Evolutionary conservation across 2,329 filamentous ascomycete species (phyloP).

Genomic region (Penicillium hesseltinei): DNA sequence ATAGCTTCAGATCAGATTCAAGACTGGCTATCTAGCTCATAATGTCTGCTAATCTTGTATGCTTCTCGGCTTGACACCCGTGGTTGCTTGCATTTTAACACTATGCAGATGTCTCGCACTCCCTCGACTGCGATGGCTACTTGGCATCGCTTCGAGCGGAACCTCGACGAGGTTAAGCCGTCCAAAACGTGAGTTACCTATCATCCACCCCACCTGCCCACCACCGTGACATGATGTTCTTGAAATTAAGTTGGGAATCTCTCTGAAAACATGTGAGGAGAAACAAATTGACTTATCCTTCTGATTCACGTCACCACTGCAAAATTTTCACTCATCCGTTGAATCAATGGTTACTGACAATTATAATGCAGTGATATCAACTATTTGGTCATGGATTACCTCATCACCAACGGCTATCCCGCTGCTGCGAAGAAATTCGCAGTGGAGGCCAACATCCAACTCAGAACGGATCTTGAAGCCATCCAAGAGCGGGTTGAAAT

Average conservation of each 20-base stretch:
- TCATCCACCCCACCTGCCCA: slow-evolving; percentile 7
- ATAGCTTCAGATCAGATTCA: slow-evolving; percentile 27
- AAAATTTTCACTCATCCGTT: slow-evolving; percentile 2
- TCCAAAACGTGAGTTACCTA: slow-evolving; percentile 77
- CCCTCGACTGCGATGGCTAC: slow-evolving; percentile 69
- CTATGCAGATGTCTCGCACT: slow-evolving; percentile 63
- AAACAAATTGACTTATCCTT: slow-evolving; percentile 73
- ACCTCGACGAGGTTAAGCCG: slow-evolving; percentile 78
- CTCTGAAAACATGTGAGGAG: slow-evolving; percentile 97
- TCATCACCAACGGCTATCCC: slow-evolving; percentile 93
- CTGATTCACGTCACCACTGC: slow-evolving; percentile 50
- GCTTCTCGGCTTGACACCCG: slow-evolving; percentile 35
- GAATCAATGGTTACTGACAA: slow-evolving; percentile 29
- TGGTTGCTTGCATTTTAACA: slow-evolving; percentile 37
- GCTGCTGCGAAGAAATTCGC: slow-evolving; percentile 91
- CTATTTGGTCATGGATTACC: slow-evolving; percentile 89
- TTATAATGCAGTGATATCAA: slow-evolving; percentile 76
- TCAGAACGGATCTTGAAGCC: slow-evolving; percentile 67
- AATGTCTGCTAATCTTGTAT: slow-evolving; percentile 46
- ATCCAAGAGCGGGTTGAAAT: slow-evolving; percentile 81
- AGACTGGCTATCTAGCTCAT: slow-evolving; percentile 21
- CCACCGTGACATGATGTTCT: slow-evolving; percentile 67
- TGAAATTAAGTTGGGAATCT: slow-evolving; percentile 99
- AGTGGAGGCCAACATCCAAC: slow-evolving; percentile 82
- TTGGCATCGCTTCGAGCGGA: slow-evolving; percentile 73